phyloP scores from a whole-genome alignment of 805 yeast species.

The Yamadazyma phyllophila region DNA sequence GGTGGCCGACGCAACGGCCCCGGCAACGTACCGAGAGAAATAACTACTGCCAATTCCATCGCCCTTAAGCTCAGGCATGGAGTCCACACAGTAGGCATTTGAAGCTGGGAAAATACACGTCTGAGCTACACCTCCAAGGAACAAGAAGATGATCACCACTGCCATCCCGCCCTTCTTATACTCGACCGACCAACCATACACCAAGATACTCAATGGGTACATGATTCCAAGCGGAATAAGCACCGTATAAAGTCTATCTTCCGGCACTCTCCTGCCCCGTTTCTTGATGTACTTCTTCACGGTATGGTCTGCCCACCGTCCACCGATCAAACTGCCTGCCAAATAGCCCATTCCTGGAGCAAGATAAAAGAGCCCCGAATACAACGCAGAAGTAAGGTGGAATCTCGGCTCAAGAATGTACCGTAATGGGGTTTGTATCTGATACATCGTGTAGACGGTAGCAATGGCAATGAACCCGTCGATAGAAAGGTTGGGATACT shows the following conservation, averaged over 20 bases:
- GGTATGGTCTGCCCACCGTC: constrained; percentile 48
- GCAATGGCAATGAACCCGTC: constrained; percentile 44
- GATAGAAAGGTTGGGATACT: constrained; percentile 41
- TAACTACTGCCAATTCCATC: constrained; percentile 58
- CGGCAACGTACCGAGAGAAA: constrained; percentile 47
- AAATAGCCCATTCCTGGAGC: constrained; percentile 59
- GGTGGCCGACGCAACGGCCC: constrained; percentile 51
- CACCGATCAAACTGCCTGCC: constrained; percentile 51
- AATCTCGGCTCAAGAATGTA: constrained; percentile 57
- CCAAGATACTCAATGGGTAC: constrained; percentile 43
- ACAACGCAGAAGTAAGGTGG: constrained; percentile 45
- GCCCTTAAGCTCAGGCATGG: constrained; percentile 52
- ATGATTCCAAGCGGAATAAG: constrained; percentile 40
- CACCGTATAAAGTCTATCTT: constrained; percentile 48
- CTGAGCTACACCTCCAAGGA: constrained; percentile 49
- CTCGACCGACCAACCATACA: constrained; percentile 56
- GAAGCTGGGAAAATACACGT: constrained; percentile 50
- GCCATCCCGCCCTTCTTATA: constrained; percentile 54
- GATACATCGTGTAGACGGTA: constrained; percentile 49
- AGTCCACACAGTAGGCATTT: constrained; percentile 59
- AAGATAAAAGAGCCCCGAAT: constrained; percentile 52
- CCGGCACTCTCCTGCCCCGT: constrained; percentile 48
- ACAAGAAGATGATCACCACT: constrained; percentile 50
- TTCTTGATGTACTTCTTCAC: constrained; percentile 43
- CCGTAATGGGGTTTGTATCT: constrained; percentile 53